Conservation (phyloP, 352 stramenopile species). For the Pythium apleroticum region DNA sequence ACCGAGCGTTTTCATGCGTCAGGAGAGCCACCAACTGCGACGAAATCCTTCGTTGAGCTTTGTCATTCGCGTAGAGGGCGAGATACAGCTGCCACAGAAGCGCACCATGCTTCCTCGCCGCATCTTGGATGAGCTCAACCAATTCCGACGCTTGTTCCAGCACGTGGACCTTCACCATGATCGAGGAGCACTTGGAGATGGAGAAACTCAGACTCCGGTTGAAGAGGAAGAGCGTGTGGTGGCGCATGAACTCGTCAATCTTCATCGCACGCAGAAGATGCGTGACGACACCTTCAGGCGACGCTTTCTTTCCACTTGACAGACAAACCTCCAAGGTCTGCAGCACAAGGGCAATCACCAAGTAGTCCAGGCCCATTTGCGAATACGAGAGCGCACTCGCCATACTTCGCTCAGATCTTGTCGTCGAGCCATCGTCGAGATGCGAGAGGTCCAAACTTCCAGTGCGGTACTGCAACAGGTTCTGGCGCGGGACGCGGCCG, state of each 20-base stretch:
- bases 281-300: slow-evolving; percentile 67
- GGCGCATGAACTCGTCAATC: slow-evolving; percentile 84
- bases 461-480: slow-evolving; percentile 27
- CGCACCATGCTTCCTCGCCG: slow-evolving; percentile 78
- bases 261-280: slow-evolving; percentile 83
- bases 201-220: slow-evolving; percentile 87
- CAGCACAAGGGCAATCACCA: slow-evolving; percentile 74
- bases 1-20: slow-evolving; percentile 84
- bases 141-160: slow-evolving; percentile 84
- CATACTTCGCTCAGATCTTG: slow-evolving; percentile 71
- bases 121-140: slow-evolving; percentile 86
- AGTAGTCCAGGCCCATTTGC: slow-evolving; percentile 76
- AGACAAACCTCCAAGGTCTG: slow-evolving; percentile 86
- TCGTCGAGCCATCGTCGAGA: slow-evolving; percentile 29
- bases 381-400: slow-evolving; percentile 79
- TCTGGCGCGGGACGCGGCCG: slow-evolving; percentile 36
- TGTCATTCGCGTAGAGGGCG: slow-evolving; percentile 78
- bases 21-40: slow-evolving; percentile 82
- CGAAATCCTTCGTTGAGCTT: slow-evolving; percentile 82
- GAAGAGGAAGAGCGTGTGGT: slow-evolving; percentile 83
- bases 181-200: slow-evolving; percentile 83
- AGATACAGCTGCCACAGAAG: slow-evolving; percentile 87
- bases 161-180: slow-evolving; percentile 86
- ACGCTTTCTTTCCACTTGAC: slow-evolving; percentile 84
- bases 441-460: slow-evolving; percentile 25